phyloP scores from a whole-genome alignment of 2,329 filamentous ascomycete genomes.

The Pseudogymnoascus sp. region DNA sequence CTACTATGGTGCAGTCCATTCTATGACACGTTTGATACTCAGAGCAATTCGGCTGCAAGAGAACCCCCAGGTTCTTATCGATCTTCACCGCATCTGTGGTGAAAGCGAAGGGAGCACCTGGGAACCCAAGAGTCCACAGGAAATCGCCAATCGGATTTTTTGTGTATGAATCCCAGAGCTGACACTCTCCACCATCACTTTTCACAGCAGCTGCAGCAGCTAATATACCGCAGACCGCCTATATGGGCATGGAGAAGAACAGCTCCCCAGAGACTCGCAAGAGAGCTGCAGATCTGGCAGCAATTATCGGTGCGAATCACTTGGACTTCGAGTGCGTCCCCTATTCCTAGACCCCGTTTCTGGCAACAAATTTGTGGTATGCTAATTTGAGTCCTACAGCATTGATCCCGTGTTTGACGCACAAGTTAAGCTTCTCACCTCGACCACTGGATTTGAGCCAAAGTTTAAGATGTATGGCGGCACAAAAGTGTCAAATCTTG shows the following conservation, averaged over 20 bases:
- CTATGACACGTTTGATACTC: neutral
- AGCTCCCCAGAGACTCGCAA: slow-evolving; percentile 60
- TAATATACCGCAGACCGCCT: slow-evolving; percentile 44
- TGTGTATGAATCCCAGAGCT: slow-evolving; percentile 19
- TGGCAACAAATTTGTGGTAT: neutral
- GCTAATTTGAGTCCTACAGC: slow-evolving; percentile 9
- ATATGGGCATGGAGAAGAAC: slow-evolving; percentile 63
- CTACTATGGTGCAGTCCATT: neutral
- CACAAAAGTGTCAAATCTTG: slow-evolving; percentile 41
- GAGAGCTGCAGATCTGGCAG: slow-evolving; percentile 55
- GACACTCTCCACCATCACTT: neutral
- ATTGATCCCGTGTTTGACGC: slow-evolving; percentile 64
- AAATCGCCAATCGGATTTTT: slow-evolving; percentile 53
- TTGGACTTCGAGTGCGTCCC: slow-evolving; percentile 52
- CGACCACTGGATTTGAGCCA: slow-evolving; percentile 54
- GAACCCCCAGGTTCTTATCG: slow-evolving; percentile 47
- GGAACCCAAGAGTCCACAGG: slow-evolving; percentile 39
- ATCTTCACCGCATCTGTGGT: slow-evolving; percentile 46
- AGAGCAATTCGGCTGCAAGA: slow-evolving; percentile 26
- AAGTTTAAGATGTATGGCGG: slow-evolving; percentile 56
- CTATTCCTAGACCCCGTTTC: neutral
- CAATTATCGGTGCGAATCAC: slow-evolving; percentile 59
- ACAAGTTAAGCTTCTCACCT: slow-evolving; percentile 52
- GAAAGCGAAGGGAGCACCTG: slow-evolving; percentile 41
- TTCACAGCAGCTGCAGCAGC: neutral